Base-by-base conservation (phyloP, 1,284 basidiomycete genomes). In the Blastosporella zonata region DNA sequence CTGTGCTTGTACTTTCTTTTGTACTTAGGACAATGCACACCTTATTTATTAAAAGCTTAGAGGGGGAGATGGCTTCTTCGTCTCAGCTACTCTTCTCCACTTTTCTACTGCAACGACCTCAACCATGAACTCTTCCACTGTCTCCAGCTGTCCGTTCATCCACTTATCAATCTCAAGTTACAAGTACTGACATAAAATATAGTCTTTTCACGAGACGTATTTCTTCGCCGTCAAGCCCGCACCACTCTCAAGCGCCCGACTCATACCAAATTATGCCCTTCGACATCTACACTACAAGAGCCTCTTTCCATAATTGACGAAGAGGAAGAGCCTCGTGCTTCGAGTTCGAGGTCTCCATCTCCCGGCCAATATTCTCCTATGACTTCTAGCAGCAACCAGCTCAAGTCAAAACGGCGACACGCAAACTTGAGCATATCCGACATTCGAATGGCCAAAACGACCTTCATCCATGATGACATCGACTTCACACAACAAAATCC, bases 251-350 rank as follows among this genome's bases (percentile, higher is more conserved):
- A 55, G 28, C 56, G 51, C 29, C 29, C 50, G 43, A 47, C 47
- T 50, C 51, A 34, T 34, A 37, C 51, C 31, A 50, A 48, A 33
- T 28, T 39, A 49, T 52, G 43, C 34, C 43, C 52, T 49, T 49
- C 54, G 28, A 46, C 58, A 36, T 57, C 56, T 54, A 49, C 50
- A 36, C 46, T 37, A 21, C 60, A 55, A 28, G 54, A 61, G 42
- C 55, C 56, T 28, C 60, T 69, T 36, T 62, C 66, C 35, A 65
- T 70, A 23, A 71, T 69, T 33, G 68, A 70, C 38, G 68, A 71
- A 50, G 65, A 48, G 36, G 38, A 68, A 25, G 68, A 65, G 50
- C 52, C 43, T 23, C 56, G 53, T 33, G 43, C 47, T 37, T 58
- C 63, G 25, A 61, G 60, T 12, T 55, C 53, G 22, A 47, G 55